Conservation (phyloP, 2,329 filamentous ascomycete species). For the Blastomyces gilchristii region DNA sequence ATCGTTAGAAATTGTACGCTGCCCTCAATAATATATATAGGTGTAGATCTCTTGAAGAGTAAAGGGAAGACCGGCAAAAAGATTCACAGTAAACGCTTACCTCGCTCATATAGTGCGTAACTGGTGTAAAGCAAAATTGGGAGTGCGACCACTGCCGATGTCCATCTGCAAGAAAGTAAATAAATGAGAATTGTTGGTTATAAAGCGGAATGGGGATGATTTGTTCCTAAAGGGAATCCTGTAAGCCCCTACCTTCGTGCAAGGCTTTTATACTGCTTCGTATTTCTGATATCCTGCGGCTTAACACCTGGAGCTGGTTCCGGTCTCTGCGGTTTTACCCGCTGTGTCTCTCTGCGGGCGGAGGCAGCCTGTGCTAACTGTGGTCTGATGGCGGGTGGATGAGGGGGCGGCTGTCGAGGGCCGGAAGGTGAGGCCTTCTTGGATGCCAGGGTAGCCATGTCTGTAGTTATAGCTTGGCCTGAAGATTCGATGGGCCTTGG, state of each 20-base stretch:
- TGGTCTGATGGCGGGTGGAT: not conserved
- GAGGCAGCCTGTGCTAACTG: not conserved
- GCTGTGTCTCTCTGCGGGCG: not conserved
- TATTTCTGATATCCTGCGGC: conserved; percentile 28
- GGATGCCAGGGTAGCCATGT: not conserved
- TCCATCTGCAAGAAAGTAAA: conserved; percentile 17
- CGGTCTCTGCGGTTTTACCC: not conserved
- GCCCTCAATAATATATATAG: not conserved
- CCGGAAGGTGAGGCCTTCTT: not conserved
- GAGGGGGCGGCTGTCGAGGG: not conserved
- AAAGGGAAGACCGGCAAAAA: not conserved
- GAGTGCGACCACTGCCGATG: conserved; percentile 21
- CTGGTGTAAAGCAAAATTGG: conserved; percentile 22
- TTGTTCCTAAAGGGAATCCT: not conserved
- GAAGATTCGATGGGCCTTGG: not conserved
- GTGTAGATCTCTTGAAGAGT: not conserved
- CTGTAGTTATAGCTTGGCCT: not conserved
- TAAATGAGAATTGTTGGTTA: not conserved
- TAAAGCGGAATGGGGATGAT: not conserved
- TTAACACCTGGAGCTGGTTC: not conserved
- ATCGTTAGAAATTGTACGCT: not conserved
- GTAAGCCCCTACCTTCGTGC: conserved; percentile 26
- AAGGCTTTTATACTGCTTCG: conserved; percentile 33
- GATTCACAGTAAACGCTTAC: conserved; percentile 11
- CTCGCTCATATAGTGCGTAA: conserved; percentile 21